Evolutionary conservation across 805 yeast genomes (phyloP), one percentile per base, ranked within the genome.

Genomic region (Wickerhamomyces xylosicus): DNA sequence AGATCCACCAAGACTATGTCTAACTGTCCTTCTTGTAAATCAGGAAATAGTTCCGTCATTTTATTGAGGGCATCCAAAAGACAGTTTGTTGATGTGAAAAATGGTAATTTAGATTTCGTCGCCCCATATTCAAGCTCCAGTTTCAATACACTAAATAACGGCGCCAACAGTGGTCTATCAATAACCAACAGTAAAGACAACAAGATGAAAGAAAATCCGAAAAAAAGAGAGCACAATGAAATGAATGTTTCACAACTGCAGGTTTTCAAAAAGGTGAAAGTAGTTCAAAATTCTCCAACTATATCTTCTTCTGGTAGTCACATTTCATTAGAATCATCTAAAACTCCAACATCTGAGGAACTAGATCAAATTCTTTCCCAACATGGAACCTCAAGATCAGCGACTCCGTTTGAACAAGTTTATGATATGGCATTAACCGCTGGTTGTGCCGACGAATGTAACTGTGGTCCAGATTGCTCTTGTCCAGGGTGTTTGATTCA

Each of bases 401-500:
- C 21, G 6, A 31, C 33, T 2, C 38, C 42, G 16, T 37, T 31
- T 19, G 22, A 43, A 17, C 34, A 38, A 16, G 33, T 45, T 4
- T 52, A 41, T 31, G 52, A 52, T 21, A 45, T 52, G 43, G 39
- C 51, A 11, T 17, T 44, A 3, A 31, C 51, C 1, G 41, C 43
- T 9, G 57, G 55, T 5, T 54, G 58, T 37, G 43, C 54, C 4
- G 43, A 36, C 8, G 50, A 44, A 33, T 54, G 58, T 47, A 19
- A 41, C 10, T 54, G 58, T 52, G 57, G 56, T 1, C 46, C 47
- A 3, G 39, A 41, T 3, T 54, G 58, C 42, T 16, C 39, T 0
- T 54, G 58, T 39, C 52, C 48, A 13, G 52, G 53, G 2, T 54
- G 58, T 40, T 36, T 53, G 20, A 42, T 54, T 2, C 58, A 54